Conservation (phyloP, 192 early-diverging fungal species). For the Coemansia sp. region DNA sequence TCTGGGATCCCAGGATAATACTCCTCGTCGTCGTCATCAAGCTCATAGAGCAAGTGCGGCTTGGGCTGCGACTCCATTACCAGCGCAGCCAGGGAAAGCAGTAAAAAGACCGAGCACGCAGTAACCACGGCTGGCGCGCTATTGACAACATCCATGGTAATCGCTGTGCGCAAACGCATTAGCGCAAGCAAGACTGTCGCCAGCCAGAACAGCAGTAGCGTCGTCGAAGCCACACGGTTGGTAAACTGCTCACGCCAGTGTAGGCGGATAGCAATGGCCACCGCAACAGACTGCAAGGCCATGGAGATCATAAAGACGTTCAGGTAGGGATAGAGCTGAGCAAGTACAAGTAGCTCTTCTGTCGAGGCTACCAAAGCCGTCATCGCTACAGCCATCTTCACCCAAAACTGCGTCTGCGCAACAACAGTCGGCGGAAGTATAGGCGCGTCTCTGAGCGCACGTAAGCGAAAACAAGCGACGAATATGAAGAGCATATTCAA, state of each 20-base stretch:
- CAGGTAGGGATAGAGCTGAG: neutral
- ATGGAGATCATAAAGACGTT: slow-evolving; percentile 28
- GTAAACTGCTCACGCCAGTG: slow-evolving; percentile 40
- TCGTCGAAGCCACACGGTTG: slow-evolving; percentile 36
- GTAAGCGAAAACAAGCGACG: slow-evolving; percentile 18
- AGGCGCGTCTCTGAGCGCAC: neutral
- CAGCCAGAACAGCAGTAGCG: slow-evolving; percentile 53
- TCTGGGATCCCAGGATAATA: neutral
- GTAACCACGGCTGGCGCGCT: slow-evolving; percentile 9
- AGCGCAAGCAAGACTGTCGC: slow-evolving; percentile 25
- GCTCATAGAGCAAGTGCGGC: slow-evolving; percentile 28
- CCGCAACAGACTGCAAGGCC: slow-evolving; percentile 31
- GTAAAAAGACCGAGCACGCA: slow-evolving; percentile 20
- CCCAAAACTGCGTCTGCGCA: slow-evolving; percentile 27
- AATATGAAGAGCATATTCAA: slow-evolving; percentile 28
- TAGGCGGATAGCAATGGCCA: slow-evolving; percentile 27
- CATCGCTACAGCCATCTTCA: slow-evolving; percentile 20
- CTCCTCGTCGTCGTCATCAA: slow-evolving; percentile 21
- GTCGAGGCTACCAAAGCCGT: slow-evolving; percentile 28
- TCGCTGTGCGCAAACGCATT: slow-evolving; percentile 39
- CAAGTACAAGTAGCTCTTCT: slow-evolving; percentile 17
- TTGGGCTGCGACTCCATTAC: slow-evolving; percentile 39
- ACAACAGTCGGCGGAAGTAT: slow-evolving; percentile 13
- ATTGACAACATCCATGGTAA: slow-evolving; percentile 14
- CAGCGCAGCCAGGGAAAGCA: slow-evolving; percentile 33